Evolutionary conservation across 805 yeast species (phyloP).

Genomic region (Wickerhamiella cacticola): DNA sequence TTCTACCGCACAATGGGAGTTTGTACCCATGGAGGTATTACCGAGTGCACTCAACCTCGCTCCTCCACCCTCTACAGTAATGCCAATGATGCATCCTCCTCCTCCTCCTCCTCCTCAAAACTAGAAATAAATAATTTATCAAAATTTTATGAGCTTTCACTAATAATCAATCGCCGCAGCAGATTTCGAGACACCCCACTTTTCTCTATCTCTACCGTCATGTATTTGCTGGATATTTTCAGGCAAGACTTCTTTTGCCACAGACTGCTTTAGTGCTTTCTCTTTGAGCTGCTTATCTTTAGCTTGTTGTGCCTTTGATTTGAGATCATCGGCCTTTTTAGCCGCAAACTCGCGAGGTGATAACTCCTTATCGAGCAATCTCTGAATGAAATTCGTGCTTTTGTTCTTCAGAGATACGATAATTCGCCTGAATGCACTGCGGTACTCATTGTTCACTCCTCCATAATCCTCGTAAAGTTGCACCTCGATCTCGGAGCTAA

Average conservation of each 20-base stretch:
- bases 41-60: neutral
- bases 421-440: constrained; percentile 25
- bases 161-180: constrained; percentile 32
- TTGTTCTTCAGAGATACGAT: constrained; percentile 24
- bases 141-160: neutral
- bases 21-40: constrained; percentile 1
- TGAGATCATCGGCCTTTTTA: constrained; percentile 26
- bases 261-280: constrained; percentile 23
- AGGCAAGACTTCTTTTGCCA: constrained; percentile 25
- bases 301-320: constrained; percentile 20
- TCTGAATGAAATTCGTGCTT: constrained; percentile 19
- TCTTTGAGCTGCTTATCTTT: constrained; percentile 24
- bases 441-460: constrained; percentile 20
- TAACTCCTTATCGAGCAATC: constrained; percentile 23
- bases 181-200: constrained; percentile 33
- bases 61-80: too few species aligned
- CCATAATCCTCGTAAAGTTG: constrained; percentile 19
- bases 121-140: neutral
- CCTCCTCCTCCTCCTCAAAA: too few species aligned
- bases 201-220: constrained; percentile 33
- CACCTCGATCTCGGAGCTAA: constrained; percentile 24
- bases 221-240: constrained; percentile 28
- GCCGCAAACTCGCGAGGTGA: constrained; percentile 25
- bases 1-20: neutral
- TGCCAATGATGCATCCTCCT: too few species aligned